Evolutionary conservation across 2,329 filamentous ascomycete genomes (phyloP).

Genomic region (Akanthomyces muscarius): DNA sequence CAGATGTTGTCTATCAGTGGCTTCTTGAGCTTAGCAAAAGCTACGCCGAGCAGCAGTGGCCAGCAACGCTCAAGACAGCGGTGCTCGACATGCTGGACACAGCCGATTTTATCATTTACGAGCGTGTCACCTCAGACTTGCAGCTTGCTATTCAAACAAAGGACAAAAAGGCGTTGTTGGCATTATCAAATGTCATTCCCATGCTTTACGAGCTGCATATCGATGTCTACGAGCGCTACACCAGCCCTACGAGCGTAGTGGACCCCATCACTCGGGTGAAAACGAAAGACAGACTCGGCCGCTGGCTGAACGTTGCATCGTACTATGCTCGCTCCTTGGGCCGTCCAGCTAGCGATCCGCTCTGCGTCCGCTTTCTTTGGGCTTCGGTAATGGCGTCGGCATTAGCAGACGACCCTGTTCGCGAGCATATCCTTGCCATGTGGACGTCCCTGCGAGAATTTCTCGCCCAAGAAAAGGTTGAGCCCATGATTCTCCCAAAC

Average conservation of each 20-base stretch:
- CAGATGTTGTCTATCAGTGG: constrained; percentile 59
- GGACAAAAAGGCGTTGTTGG: constrained; percentile 15
- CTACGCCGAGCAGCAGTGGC: constrained; percentile 55
- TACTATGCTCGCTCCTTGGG: constrained; percentile 38
- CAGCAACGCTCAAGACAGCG: constrained; percentile 51
- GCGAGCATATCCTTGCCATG: constrained; percentile 54
- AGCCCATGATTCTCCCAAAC: constrained; percentile 61
- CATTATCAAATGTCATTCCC: constrained; percentile 45
- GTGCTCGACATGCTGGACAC: constrained; percentile 55
- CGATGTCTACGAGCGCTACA: constrained; percentile 57
- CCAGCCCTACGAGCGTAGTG: constrained; percentile 52
- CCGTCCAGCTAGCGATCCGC: constrained; percentile 31
- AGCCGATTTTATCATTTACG: constrained; percentile 50
- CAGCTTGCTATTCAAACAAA: constrained; percentile 22
- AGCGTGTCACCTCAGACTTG: constrained; percentile 42
- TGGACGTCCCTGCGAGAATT: constrained; percentile 56
- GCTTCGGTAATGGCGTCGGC: constrained; percentile 52
- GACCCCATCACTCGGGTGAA: constrained; percentile 46
- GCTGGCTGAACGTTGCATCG: constrained; percentile 51
- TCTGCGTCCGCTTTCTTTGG: constrained; percentile 55
- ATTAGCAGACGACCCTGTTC: constrained; percentile 47
- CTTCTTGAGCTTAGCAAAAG: constrained; percentile 45
- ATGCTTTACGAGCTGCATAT: constrained; percentile 61
- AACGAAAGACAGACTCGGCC: constrained; percentile 45
- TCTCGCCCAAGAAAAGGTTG: constrained; percentile 37